Conservation (phyloP, 1,284 basidiomycete species). For the Neonothopanus nambi region DNA sequence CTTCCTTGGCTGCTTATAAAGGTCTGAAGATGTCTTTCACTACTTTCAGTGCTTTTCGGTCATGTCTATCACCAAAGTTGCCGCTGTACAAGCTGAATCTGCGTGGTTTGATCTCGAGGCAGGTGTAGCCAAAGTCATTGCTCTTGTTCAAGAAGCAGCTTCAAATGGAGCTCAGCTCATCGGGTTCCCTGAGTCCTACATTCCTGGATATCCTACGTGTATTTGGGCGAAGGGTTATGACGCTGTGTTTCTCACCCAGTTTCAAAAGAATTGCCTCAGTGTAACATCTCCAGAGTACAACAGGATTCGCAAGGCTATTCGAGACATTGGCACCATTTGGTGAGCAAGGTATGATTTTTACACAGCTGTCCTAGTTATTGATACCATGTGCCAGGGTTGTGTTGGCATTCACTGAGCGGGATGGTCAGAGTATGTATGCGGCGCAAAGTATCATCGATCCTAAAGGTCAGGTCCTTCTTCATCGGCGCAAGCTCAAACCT, state of each 20-base stretch:
- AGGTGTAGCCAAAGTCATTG: constrained; percentile 17
- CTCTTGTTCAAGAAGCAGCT: constrained; percentile 21
- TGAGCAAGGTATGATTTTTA: background rate
- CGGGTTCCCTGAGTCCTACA: constrained; percentile 23
- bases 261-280: constrained; percentile 15
- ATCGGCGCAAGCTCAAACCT: constrained; percentile 23
- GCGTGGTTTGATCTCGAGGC: constrained; percentile 23
- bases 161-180: constrained; percentile 23
- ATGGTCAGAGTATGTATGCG: constrained; percentile 21
- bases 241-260: constrained; percentile 16
- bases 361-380: background rate
- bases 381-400: constrained; percentile 16
- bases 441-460: constrained; percentile 20
- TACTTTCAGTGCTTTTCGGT: too few relatives aligned
- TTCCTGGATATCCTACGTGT: constrained; percentile 22
- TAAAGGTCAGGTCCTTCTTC: constrained; percentile 17
- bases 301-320: constrained; percentile 15
- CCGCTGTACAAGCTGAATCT: constrained; percentile 23
- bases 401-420: constrained; percentile 20
- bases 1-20: too few relatives aligned
- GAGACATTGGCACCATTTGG: constrained; percentile 20
- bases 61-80: constrained; percentile 16
- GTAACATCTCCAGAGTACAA: constrained; percentile 18
- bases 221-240: constrained; percentile 20
- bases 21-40: too few relatives aligned